Evolutionary conservation across 2,329 filamentous ascomycete species (phyloP), one percentile per base, ranked within the genome.

Genomic region (Pyrenophora seminiperda): DNA sequence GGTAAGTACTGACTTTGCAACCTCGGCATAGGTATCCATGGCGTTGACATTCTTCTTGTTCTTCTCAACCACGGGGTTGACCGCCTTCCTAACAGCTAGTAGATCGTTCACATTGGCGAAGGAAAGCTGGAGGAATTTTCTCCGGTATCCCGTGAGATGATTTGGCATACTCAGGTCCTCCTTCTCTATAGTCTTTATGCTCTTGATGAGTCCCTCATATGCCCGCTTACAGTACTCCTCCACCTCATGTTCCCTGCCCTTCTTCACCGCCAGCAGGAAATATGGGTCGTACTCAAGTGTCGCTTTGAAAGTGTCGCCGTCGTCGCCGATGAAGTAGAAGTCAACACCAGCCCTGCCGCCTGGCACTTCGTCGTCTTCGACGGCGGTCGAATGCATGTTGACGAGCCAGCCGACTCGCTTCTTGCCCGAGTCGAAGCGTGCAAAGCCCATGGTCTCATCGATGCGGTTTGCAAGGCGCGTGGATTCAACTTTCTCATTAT

Each of bases 11-110:
- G 73, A 93, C 90, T 87, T 89, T 54, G 90, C 90, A 67, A 97
- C 91, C 78, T 99, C 94, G 33, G 92, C 92, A 79, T 99, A 99
- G 59, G 93, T 92, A 79, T 99, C 94, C 89, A 97, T 96, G 42
- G 92, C 90, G 78, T 90, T 91, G 81, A 96, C 87, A 63, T 91
- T 93, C 76, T 94, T 96, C 79, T 89, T 96, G 72, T 99, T 99
- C 77, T 90, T 95, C 76, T 97, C 91, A 11, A 93, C 94, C 70
- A 99, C 83, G 0, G 94, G 94, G 79, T 91, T 86, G 37, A 99
- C 85, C 40, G 89, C 86, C 66, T 85, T 90, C 59, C 92, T 83
- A 37, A 92, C 91, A n/a, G 88, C 84, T 73, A 99, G 77, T 56
- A 99, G 75, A 72, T 97, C 90, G 60, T 81, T 81, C 45, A 97